Evolutionary conservation across 2,329 filamentous ascomycete genomes (phyloP).

Genomic region (Neonectria coccinea): DNA sequence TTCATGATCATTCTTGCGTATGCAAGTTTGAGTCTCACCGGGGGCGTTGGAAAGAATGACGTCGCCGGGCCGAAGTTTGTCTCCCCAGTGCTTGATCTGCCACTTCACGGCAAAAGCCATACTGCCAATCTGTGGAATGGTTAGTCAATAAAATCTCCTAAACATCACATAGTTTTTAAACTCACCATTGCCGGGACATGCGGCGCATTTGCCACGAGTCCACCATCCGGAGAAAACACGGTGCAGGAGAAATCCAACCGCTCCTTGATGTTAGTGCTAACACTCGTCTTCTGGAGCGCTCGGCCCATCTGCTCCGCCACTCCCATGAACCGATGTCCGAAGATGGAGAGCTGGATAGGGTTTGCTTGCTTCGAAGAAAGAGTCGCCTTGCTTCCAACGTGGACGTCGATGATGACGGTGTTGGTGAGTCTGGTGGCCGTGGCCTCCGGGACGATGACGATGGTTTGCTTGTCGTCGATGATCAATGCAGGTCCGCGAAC

Average conservation of each 20-base stretch:
- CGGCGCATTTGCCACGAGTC: constrained; percentile 80
- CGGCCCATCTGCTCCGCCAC: constrained; percentile 87
- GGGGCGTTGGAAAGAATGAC: constrained; percentile 86
- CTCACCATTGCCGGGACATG: constrained; percentile 67
- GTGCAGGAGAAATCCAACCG: constrained; percentile 84
- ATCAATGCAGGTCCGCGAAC: constrained; percentile 85
- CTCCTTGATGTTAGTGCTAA: constrained; percentile 84
- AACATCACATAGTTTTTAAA: not conserved
- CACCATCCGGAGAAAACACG: constrained; percentile 79
- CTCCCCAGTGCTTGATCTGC: constrained; percentile 81
- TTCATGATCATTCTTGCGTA: not conserved
- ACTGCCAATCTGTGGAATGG: constrained; percentile 73
- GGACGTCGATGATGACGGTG: constrained; percentile 88
- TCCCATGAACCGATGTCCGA: constrained; percentile 84
- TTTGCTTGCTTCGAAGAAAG: constrained; percentile 64
- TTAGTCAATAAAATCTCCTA: not conserved
- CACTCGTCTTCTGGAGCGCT: constrained; percentile 81
- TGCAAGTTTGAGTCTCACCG: not conserved
- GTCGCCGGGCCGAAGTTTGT: constrained; percentile 79
- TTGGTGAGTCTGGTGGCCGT: constrained; percentile 83
- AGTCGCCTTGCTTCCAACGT: constrained; percentile 55
- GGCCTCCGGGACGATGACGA: constrained; percentile 83
- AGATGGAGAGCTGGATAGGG: constrained; percentile 81
- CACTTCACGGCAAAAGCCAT: constrained; percentile 84
- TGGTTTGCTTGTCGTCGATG: constrained; percentile 88